These are phyloP conservation scores for Beta lomatogona DNA, from an alignment of 179 eudicot genomes.

Conservation along the genomic window DNA sequence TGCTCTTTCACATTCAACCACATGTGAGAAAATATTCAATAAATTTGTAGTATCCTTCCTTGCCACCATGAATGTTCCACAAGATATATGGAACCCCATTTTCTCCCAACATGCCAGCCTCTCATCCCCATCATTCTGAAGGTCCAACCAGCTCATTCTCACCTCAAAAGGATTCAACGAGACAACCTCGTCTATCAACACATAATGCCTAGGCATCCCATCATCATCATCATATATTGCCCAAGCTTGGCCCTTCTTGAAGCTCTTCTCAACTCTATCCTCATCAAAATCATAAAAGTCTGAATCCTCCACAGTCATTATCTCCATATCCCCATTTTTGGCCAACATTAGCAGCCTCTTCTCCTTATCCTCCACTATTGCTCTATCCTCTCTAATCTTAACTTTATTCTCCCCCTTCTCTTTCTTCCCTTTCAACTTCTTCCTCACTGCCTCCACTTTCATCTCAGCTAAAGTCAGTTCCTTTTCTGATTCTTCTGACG, in stretches of 20 bases:
- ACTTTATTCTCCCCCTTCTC: constrained; percentile 18
- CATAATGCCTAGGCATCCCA: constrained; percentile 95
- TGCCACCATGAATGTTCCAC: constrained; percentile 74
- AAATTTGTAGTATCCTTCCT: constrained; percentile 43
- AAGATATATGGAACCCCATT: constrained; percentile 55
- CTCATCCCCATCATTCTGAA: constrained; percentile 52
- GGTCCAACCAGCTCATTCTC: constrained; percentile 70
- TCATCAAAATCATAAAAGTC: constrained; percentile 83
- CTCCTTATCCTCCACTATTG: constrained; percentile 20
- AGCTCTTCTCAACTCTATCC: constrained; percentile 75
- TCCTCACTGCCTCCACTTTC: constrained; percentile 41
- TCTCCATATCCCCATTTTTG: constrained; percentile 46
- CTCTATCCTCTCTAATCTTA: constrained; percentile 25
- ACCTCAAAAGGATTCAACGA: constrained; percentile 71
- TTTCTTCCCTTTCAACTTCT: constrained; percentile 31
- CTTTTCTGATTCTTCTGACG: constrained; percentile 27
- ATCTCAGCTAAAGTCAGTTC: constrained; percentile 78
- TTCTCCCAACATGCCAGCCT: constrained; percentile 45
- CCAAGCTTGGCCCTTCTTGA: constrained; percentile 88
- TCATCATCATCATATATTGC: constrained; percentile 86
- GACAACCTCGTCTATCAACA: constrained; percentile 67
- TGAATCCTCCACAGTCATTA: constrained; percentile 75
- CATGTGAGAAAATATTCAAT: constrained; percentile 75
- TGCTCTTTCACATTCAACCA: constrained; percentile 71
- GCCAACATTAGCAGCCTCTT: constrained; percentile 15